Conservation (phyloP, 2,329 filamentous ascomycete genomes). For the Phialophora macrospora region DNA sequence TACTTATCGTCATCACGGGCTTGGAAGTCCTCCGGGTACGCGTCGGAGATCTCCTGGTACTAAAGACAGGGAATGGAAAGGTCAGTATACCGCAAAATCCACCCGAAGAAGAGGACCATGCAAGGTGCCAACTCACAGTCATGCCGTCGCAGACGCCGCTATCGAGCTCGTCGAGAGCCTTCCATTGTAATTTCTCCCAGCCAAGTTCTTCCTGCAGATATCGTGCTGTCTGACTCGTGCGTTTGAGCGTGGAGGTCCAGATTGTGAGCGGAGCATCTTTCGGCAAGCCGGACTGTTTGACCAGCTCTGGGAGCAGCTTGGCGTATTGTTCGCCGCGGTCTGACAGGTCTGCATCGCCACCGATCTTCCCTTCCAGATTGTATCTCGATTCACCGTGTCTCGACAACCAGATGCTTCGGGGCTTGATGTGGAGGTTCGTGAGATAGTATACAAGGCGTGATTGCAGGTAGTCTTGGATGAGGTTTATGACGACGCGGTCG, state of each 20-base stretch:
- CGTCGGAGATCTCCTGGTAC: conserved; percentile 90
- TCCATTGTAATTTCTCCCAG: conserved; percentile 97
- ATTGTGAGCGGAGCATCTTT: conserved; percentile 66
- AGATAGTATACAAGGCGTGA: conserved; percentile 97
- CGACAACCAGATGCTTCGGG: conserved; percentile 94
- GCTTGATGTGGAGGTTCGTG: conserved; percentile 97
- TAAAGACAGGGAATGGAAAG: not conserved
- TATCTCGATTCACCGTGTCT: conserved; percentile 95
- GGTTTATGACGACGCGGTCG: conserved; percentile 90
- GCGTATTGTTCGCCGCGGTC: conserved; percentile 87
- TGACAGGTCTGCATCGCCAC: conserved; percentile 87
- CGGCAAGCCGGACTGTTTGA: conserved; percentile 84
- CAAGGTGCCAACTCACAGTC: conserved; percentile 55
- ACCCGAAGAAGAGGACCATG: not conserved
- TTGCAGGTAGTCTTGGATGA: conserved; percentile 94
- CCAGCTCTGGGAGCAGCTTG: conserved; percentile 78
- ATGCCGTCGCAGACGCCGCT: conserved; percentile 95
- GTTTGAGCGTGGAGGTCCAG: conserved; percentile 76
- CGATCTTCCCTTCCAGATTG: conserved; percentile 88
- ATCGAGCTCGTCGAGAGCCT: conserved; percentile 95
- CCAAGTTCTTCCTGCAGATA: conserved; percentile 70
- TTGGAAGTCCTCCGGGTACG: conserved; percentile 91
- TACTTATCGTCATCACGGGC: conserved; percentile 98
- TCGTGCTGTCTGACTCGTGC: conserved; percentile 89
- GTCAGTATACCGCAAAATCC: not conserved